A percentile compares a stretch with the other conserved stretches of the same genome.
These are phyloP conservation scores for Trichoderma sp. DNA, from an alignment of 2,329 filamentous ascomycete species.

Conservation along the genomic window DNA sequence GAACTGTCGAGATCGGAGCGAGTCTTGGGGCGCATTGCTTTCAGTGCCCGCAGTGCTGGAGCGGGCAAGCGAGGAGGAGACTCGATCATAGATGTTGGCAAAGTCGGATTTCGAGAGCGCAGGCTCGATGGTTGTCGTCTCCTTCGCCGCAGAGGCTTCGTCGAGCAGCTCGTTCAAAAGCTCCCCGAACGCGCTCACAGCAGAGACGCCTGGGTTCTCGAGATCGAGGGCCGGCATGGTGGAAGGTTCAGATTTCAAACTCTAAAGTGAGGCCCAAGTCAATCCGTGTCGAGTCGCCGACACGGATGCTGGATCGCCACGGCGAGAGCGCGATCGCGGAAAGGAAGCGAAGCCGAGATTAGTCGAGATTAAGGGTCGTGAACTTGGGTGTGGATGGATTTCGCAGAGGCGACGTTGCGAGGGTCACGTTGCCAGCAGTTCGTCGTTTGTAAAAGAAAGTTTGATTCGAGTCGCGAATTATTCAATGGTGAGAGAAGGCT, in stretches of 20 bases:
- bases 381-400: neutral
- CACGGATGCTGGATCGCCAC: neutral
- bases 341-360: neutral
- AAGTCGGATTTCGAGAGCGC: constrained; percentile 71
- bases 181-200: constrained; percentile 54
- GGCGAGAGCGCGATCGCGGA: neutral
- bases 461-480: constrained; percentile 14
- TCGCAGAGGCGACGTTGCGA: neutral
- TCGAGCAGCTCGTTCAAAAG: constrained; percentile 60
- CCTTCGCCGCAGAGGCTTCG: constrained; percentile 61
- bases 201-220: constrained; percentile 51
- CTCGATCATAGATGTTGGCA: constrained; percentile 48
- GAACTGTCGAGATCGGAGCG: constrained; percentile 54
- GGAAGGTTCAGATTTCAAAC: constrained; percentile 15
- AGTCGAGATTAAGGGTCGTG: neutral
- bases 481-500: constrained; percentile 23
- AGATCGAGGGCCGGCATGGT: constrained; percentile 54
- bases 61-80: constrained; percentile 41
- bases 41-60: constrained; percentile 34
- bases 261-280: neutral
- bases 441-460: neutral
- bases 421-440: neutral
- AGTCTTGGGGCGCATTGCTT: constrained; percentile 42
- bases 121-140: constrained; percentile 66
- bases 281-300: neutral